Percentiles rank a stretch among this genome's conserved stretches.
phyloP scores from a whole-genome alignment of 2,329 filamentous ascomycete species.

The Xylariaceae sp. region DNA sequence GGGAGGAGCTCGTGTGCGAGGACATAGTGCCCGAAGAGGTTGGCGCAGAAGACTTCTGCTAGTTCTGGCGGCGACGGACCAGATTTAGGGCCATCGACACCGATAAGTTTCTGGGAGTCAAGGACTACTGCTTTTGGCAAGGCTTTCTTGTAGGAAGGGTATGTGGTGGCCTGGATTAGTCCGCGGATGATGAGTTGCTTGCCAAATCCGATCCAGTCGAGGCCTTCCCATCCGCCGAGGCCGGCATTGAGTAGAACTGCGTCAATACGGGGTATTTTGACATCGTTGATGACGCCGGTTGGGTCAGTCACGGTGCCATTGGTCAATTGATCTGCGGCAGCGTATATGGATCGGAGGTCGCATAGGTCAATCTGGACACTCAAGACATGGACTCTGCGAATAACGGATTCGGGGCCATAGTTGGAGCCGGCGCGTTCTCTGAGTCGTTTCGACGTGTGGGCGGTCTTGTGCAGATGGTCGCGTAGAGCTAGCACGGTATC shows the following conservation, averaged over 20 bases:
- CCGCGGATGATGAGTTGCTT: conserved; percentile 52
- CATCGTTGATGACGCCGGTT: conserved; percentile 32
- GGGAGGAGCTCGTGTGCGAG: conserved; percentile 75
- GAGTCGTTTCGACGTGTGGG: conserved; percentile 37
- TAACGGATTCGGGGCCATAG: conserved; percentile 40
- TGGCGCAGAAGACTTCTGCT: conserved; percentile 81
- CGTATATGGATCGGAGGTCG: conserved; percentile 47
- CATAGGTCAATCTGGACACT: conserved; percentile 57
- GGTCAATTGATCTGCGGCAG: conserved; percentile 44
- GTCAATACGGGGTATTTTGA: conserved; percentile 66
- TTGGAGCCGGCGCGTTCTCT: conserved; percentile 35
- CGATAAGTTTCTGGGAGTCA: conserved; percentile 34
- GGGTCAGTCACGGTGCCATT: conserved; percentile 43
- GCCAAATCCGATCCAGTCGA: conserved; percentile 62
- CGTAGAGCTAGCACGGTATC: conserved; percentile 64
- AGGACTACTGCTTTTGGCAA: conserved; percentile 42
- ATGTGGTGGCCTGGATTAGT: conserved; percentile 64
- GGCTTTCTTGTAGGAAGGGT: conserved; percentile 70
- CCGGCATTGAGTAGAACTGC: conserved; percentile 81
- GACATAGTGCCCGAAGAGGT: conserved; percentile 93
- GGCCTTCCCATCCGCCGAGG: conserved; percentile 77
- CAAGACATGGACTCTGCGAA: conserved; percentile 52
- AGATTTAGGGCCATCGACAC: conserved; percentile 13
- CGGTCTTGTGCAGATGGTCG: conserved; percentile 51
- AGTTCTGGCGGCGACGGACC: conserved; percentile 56